Conservation (phyloP, 1,139 yeast species). For the Candida sp. region DNA sequence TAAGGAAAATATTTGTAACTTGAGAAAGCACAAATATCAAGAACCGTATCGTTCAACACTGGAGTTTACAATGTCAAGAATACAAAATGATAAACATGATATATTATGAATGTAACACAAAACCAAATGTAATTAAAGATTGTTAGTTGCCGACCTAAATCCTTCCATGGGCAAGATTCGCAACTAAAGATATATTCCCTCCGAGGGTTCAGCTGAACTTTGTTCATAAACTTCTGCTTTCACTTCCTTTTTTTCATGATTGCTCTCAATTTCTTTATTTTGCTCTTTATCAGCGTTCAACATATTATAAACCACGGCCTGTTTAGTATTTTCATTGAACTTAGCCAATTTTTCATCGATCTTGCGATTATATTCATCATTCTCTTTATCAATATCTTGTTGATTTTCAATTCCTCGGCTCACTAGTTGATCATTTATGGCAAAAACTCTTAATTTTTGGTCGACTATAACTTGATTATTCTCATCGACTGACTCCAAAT, state of each 20-base stretch:
- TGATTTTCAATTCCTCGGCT: constrained; percentile 20
- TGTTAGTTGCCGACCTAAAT: too few species aligned
- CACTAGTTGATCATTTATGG: constrained; percentile 21
- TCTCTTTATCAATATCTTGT: constrained; percentile 6
- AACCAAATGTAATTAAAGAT: too few species aligned
- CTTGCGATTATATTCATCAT: constrained; percentile 6
- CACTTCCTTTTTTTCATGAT: too few species aligned
- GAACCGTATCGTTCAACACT: too few species aligned
- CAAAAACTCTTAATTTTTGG: constrained; percentile 21
- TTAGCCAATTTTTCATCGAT: constrained; percentile 5
- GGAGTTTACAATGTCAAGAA: too few species aligned
- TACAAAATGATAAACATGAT: too few species aligned
- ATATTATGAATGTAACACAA: too few species aligned
- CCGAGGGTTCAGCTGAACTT: not conserved
- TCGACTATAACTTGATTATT: constrained; percentile 27
- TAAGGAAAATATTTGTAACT: too few species aligned
- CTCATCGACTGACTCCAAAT: constrained; percentile 28
- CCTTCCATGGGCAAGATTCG: too few species aligned
- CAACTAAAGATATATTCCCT: constrained; percentile 12
- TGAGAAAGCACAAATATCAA: too few species aligned
- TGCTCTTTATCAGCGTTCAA: not conserved
- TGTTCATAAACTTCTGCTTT: too few species aligned
- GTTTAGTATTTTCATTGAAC: not conserved
- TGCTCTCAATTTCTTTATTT: constrained; percentile 3
- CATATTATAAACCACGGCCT: constrained; percentile 1